A percentile compares a stretch with the other conserved stretches of the same genome.
phyloP scores from a whole-genome alignment of 1,284 basidiomycete species.

The Termitomyces sp. region DNA sequence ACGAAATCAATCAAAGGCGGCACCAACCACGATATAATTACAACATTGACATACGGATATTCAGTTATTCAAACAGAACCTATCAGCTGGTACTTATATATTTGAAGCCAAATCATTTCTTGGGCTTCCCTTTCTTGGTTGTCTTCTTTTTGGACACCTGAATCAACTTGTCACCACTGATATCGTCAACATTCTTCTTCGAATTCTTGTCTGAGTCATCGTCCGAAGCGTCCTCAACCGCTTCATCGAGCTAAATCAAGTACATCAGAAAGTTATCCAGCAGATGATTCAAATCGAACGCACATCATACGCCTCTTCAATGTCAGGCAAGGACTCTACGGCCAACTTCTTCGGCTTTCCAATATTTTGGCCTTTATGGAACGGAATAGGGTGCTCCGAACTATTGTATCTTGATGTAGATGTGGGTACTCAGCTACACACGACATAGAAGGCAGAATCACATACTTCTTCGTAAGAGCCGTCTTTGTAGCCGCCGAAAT shows the following conservation, averaged over 20 bases:
- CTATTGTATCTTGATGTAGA: constrained; percentile 69
- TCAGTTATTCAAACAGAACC: neutral
- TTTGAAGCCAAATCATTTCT: constrained; percentile 7
- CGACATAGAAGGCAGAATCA: neutral
- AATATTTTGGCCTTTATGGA: constrained; percentile 80
- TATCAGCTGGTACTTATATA: neutral
- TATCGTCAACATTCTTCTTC: constrained; percentile 35
- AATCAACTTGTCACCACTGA: constrained; percentile 47
- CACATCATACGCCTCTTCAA: constrained; percentile 80
- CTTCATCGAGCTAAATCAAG: constrained; percentile 42
- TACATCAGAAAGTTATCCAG: constrained; percentile 2
- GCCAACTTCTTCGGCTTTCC: constrained; percentile 79
- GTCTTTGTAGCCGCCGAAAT: constrained; percentile 81
- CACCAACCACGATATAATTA: neutral
- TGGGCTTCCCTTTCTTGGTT: constrained; percentile 17
- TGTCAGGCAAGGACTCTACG: constrained; percentile 73
- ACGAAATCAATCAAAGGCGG: neutral
- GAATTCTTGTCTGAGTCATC: constrained; percentile 37
- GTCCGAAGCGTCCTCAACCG: constrained; percentile 44
- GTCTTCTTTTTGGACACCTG: constrained; percentile 40
- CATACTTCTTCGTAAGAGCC: constrained; percentile 79
- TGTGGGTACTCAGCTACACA: neutral
- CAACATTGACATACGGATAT: neutral
- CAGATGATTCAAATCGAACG: constrained; percentile 18
- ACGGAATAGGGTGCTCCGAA: constrained; percentile 83